These are phyloP conservation scores for Brassica juncea DNA, from an alignment of 345 rosid genomes.

Conservation along the genomic window DNA sequence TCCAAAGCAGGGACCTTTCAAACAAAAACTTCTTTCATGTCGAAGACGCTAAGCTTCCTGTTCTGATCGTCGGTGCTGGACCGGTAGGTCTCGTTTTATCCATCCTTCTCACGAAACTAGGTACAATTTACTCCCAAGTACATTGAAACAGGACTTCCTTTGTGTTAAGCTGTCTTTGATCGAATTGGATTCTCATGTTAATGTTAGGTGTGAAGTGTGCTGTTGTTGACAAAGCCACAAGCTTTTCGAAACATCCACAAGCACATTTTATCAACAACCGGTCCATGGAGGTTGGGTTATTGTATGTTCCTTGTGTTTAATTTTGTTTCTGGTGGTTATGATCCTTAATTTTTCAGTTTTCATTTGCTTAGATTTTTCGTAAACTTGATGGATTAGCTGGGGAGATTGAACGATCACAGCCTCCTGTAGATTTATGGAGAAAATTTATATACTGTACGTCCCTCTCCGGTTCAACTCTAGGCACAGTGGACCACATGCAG, in stretches of 20 bases:
- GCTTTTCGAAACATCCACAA: conserved; percentile 79
- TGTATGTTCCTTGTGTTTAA: not conserved
- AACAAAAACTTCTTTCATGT: conserved; percentile 20
- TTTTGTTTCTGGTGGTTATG: not conserved
- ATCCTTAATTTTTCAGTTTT: not conserved
- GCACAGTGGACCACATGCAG: conserved; percentile 94
- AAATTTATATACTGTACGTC: conserved; percentile 92
- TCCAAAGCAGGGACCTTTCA: conserved; percentile 47
- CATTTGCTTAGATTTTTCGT: conserved; percentile 59
- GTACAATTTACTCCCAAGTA: conserved; percentile 32
- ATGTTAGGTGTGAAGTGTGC: conserved; percentile 70
- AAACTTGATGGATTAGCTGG: conserved; percentile 79
- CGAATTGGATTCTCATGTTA: conserved; percentile 7
- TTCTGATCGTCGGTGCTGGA: conserved; percentile 91
- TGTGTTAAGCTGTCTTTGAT: not conserved
- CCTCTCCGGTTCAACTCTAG: conserved; percentile 77
- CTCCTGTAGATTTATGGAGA: conserved; percentile 89
- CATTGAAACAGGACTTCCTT: not conserved
- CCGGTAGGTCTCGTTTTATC: conserved; percentile 94
- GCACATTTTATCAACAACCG: conserved; percentile 97
- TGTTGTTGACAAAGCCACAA: conserved; percentile 71
- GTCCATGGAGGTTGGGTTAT: conserved; percentile 81
- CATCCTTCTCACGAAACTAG: conserved; percentile 75
- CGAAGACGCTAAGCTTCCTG: conserved; percentile 62
- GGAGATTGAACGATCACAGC: conserved; percentile 82